Percentiles rank a stretch among this genome's conserved stretches.
phyloP scores from a whole-genome alignment of 1,284 basidiomycete genomes.

The Tremellales sp. region DNA sequence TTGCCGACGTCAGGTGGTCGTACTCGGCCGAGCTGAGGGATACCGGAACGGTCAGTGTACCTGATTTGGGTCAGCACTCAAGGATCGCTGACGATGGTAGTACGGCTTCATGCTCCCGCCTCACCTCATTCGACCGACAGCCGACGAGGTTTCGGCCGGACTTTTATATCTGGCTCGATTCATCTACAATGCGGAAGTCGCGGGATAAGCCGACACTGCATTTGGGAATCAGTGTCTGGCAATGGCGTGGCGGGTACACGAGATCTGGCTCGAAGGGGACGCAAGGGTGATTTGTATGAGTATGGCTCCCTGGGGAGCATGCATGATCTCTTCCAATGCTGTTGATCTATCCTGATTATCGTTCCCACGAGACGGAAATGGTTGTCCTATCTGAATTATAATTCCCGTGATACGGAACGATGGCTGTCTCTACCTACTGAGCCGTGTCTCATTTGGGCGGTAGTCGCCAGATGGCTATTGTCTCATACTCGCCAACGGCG shows the following conservation, averaged over 20 bases:
- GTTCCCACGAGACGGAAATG: too few species aligned
- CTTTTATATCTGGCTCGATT: slow-evolving; percentile 65
- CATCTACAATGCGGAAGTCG: slow-evolving; percentile 51
- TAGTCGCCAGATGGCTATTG: slow-evolving; percentile 20
- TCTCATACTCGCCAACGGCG: slow-evolving; percentile 16
- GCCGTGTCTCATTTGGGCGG: neutral
- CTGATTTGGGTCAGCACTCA: neutral
- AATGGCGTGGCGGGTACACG: too few species aligned
- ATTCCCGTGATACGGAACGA: too few species aligned
- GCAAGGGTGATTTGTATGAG: too few species aligned
- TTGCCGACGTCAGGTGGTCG: slow-evolving; percentile 64
- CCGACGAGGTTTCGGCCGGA: slow-evolving; percentile 67
- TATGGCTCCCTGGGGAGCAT: too few species aligned
- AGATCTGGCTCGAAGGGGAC: too few species aligned
- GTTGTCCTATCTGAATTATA: too few species aligned
- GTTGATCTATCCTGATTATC: too few species aligned
- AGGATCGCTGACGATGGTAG: slow-evolving; percentile 44
- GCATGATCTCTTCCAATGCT: too few species aligned
- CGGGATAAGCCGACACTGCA: neutral
- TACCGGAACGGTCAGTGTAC: slow-evolving; percentile 64
- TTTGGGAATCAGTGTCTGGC: too few species aligned
- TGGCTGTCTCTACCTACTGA: too few species aligned
- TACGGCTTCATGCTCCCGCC: slow-evolving; percentile 75
- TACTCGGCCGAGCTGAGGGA: slow-evolving; percentile 75
- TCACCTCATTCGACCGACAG: slow-evolving; percentile 68